Percentiles rank a stretch among this genome's conserved stretches.
These are phyloP conservation scores for Syzygium syzygioides DNA, from an alignment of 441 rosid species.

Conservation along the genomic window DNA sequence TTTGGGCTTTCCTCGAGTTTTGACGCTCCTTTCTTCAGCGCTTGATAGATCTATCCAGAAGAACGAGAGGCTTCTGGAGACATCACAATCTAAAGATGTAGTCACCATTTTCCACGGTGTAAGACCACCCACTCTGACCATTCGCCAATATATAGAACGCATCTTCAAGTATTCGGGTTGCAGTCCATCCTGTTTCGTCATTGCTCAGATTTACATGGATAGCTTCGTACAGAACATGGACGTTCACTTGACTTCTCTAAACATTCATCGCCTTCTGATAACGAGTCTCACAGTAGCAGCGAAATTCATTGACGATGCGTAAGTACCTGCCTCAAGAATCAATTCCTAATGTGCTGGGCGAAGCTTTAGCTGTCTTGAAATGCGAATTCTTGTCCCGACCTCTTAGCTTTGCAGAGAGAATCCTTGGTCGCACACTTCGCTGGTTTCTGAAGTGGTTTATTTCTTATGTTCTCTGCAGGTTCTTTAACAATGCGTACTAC, in stretches of 20 bases:
- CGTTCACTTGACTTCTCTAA: slow-evolving; percentile 53
- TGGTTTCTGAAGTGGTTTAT: neutral
- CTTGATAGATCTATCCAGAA: slow-evolving; percentile 52
- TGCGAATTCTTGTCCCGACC: neutral
- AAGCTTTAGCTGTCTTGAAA: neutral
- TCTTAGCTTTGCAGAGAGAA: neutral
- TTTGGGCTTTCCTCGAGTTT: slow-evolving; percentile 38
- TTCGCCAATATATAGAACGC: slow-evolving; percentile 64
- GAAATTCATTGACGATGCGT: slow-evolving; percentile 79
- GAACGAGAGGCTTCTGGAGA: slow-evolving; percentile 31
- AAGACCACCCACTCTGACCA: slow-evolving; percentile 56
- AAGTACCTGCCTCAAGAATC: slow-evolving; percentile 8
- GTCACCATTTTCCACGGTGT: slow-evolving; percentile 56
- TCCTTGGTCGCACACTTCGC: neutral
- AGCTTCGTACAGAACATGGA: slow-evolving; percentile 43
- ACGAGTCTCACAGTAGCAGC: slow-evolving; percentile 74
- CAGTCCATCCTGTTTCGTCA: slow-evolving; percentile 81
- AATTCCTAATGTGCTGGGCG: neutral
- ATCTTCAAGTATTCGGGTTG: slow-evolving; percentile 76
- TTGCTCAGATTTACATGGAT: slow-evolving; percentile 64
- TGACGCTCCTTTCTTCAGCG: slow-evolving; percentile 51
- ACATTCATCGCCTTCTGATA: slow-evolving; percentile 78
- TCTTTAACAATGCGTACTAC: slow-evolving; percentile 79
- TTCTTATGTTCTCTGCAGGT: slow-evolving; percentile 33
- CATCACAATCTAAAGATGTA: slow-evolving; percentile 20